Conservation (phyloP, 2,329 filamentous ascomycete genomes). For the Aspergillus calidoustus region DNA sequence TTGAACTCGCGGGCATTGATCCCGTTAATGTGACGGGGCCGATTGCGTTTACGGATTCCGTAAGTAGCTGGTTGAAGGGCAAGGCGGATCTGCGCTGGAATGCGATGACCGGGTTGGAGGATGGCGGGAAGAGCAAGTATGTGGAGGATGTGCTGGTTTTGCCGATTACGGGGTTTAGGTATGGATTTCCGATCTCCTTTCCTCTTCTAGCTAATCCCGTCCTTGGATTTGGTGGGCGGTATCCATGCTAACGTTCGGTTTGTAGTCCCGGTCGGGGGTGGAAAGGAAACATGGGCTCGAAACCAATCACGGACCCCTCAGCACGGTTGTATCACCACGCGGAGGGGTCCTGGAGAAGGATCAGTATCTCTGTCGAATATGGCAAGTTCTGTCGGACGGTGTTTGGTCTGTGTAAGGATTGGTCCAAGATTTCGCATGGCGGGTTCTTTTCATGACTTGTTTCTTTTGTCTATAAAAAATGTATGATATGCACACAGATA, state of each 20-base stretch:
- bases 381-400: constrained; percentile 40
- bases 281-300: constrained; percentile 40
- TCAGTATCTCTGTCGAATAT: constrained; percentile 32
- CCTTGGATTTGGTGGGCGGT: background rate
- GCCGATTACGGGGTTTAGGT: constrained; percentile 42
- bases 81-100: constrained; percentile 36
- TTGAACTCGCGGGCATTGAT: constrained; percentile 29
- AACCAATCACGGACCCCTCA: constrained; percentile 32
- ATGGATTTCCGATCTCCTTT: background rate
- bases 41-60: constrained; percentile 34
- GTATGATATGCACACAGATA: too few species aligned
- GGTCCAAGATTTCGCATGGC: constrained; percentile 29
- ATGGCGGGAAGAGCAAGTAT: constrained; percentile 35
- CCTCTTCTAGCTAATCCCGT: background rate
- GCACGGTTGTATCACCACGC: constrained; percentile 36
- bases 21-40: constrained; percentile 37
- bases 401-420: constrained; percentile 37
- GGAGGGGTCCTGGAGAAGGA: constrained; percentile 38
- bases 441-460: background rate
- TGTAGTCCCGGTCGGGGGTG: constrained; percentile 32
- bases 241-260: background rate
- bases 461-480: too few species aligned
- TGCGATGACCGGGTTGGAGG: constrained; percentile 34
- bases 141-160: constrained; percentile 39
- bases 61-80: constrained; percentile 29